Evolutionary conservation across 2,329 filamentous ascomycete genomes (phyloP).

Genomic region (Magnaporthiopsis incrustans): DNA sequence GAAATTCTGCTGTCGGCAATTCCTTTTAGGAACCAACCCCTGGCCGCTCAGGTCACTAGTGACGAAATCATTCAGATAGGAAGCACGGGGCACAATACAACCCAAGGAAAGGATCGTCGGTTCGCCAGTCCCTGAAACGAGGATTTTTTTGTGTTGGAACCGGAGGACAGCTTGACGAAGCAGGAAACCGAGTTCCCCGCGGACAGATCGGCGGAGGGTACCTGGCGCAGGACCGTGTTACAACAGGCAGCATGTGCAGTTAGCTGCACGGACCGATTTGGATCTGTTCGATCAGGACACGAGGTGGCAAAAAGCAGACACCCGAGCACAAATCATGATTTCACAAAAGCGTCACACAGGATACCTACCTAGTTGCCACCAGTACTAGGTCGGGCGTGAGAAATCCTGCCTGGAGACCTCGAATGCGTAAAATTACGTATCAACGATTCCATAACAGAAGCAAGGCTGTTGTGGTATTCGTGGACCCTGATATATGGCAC

Average conservation of each 20-base stretch:
- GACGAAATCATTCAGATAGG: background rate
- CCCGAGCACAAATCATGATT: no score
- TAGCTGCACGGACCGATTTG: background rate
- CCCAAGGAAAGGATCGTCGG: background rate
- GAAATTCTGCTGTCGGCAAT: background rate
- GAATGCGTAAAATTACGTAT: no score
- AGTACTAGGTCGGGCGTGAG: no score
- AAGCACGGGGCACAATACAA: background rate
- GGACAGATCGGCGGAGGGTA: background rate
- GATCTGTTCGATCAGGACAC: no score
- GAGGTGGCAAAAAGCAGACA: background rate
- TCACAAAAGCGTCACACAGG: background rate
- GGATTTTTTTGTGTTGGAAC: background rate
- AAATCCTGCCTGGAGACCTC: no score
- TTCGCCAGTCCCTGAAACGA: background rate
- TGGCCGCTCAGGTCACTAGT: background rate
- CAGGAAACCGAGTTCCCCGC: background rate
- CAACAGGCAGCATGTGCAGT: no score
- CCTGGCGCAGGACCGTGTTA: background rate
- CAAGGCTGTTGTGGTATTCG: no score
- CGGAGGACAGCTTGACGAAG: background rate
- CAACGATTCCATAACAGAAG: no score
- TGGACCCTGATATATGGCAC: background rate
- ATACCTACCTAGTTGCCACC: no score
- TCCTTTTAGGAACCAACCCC: background rate